Evolutionary conservation across 2,329 filamentous ascomycete genomes (phyloP).

Genomic region (Aspergillus neotritici): DNA sequence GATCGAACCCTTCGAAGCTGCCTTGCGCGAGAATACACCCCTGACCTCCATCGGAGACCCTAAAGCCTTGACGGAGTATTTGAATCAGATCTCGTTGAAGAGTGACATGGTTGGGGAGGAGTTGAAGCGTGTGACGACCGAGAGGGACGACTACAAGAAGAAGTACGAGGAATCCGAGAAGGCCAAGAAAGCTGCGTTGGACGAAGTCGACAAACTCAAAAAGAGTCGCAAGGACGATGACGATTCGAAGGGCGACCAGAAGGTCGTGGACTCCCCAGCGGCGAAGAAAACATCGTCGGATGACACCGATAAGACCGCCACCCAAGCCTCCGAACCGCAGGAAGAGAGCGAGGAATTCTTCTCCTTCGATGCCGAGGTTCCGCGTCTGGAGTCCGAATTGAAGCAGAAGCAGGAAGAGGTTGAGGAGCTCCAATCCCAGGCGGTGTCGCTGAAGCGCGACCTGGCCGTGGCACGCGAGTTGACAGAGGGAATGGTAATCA

Average conservation of each 20-base stretch:
- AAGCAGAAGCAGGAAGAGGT: conserved; percentile 66
- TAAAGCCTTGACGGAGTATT: conserved; percentile 76
- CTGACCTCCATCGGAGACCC: conserved; percentile 84
- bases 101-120: conserved; percentile 93
- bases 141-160: conserved; percentile 74
- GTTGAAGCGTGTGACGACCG: conserved; percentile 75
- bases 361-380: conserved; percentile 83
- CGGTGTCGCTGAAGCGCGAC: conserved; percentile 63
- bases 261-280: conserved; percentile 11
- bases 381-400: conserved; percentile 70
- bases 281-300: conserved; percentile 9
- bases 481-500: conserved; percentile 58
- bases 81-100: conserved; percentile 79
- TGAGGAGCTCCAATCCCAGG: conserved; percentile 62
- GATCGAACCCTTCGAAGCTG: conserved; percentile 90
- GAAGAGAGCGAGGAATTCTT: conserved; percentile 68
- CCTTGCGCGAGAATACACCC: conserved; percentile 86
- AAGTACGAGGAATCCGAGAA: conserved; percentile 66
- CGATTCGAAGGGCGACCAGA: conserved; percentile 20
- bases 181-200: conserved; percentile 55
- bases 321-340: conserved; percentile 24
- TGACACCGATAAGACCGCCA: conserved; percentile 24
- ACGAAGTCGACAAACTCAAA: conserved; percentile 58
- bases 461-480: conserved; percentile 67
- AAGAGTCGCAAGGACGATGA: conserved; percentile 30